Conservation (phyloP, 208 protist genomes). For the Sergeia podlipaevii region DNA sequence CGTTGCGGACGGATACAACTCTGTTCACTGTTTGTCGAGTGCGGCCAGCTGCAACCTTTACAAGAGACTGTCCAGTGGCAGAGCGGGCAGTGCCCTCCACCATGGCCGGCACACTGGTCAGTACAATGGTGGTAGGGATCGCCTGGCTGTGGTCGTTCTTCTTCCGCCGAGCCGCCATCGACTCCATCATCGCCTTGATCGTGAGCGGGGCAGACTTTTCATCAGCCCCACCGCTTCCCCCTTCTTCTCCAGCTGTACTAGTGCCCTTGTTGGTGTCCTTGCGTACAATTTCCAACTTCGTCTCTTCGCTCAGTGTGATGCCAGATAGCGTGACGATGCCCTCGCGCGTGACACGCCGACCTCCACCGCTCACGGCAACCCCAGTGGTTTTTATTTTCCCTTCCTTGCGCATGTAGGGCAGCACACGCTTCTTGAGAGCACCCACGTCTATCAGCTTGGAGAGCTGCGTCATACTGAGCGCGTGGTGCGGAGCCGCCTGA, state of each 20-base stretch:
- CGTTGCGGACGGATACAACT: conserved; percentile 69
- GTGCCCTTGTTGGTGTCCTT: not conserved
- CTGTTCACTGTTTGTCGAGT: conserved; percentile 22
- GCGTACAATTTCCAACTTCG: conserved; percentile 15
- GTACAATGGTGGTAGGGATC: conserved; percentile 22
- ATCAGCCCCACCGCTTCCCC: not conserved
- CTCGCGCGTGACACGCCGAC: conserved; percentile 36
- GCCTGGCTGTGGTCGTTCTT: not conserved
- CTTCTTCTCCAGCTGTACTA: not conserved
- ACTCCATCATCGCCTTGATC: conserved; percentile 3
- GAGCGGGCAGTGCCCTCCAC: conserved; percentile 21
- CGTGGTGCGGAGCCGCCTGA: conserved; percentile 37
- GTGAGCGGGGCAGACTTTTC: not conserved
- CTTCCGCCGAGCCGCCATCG: not conserved
- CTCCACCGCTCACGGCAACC: conserved; percentile 14
- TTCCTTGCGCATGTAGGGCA: conserved; percentile 51
- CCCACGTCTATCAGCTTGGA: conserved; percentile 27
- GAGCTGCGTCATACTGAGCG: conserved; percentile 41
- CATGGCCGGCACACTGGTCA: conserved; percentile 39
- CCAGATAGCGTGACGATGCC: conserved; percentile 54
- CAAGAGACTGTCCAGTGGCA: conserved; percentile 10
- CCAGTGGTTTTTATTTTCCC: conserved; percentile 49
- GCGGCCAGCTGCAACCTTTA: conserved; percentile 7
- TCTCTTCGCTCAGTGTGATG: conserved; percentile 19
- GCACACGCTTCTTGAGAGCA: conserved; percentile 37